A percentile compares a stretch with the other conserved stretches of the same genome.
These are phyloP conservation scores for Heterococcus sp. DNA, from an alignment of 108 stramenopile genomes.

Conservation along the genomic window DNA sequence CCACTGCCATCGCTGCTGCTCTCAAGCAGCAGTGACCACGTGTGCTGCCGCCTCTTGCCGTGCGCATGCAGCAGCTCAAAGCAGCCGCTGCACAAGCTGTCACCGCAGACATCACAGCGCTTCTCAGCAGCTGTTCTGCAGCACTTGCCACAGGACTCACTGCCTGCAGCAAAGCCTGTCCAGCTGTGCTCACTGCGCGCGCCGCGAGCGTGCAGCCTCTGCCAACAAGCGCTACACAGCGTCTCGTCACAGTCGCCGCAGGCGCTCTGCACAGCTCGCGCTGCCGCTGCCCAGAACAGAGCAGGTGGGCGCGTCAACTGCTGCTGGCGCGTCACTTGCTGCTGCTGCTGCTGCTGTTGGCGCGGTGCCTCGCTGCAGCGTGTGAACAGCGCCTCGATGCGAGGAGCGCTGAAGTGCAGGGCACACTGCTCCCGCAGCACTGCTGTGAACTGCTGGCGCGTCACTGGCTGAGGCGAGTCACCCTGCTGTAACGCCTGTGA, in stretches of 20 bases:
- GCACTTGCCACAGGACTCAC: neutral
- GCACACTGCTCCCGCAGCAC: neutral
- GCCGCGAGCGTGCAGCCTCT: neutral
- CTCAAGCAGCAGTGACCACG: neutral
- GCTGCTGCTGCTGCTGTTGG: neutral
- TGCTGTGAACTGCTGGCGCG: neutral
- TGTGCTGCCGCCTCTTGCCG: slow-evolving; percentile 1
- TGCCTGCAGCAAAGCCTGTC: neutral
- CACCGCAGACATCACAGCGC: neutral
- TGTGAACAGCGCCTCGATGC: neutral
- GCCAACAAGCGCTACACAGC: neutral
- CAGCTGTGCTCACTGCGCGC: neutral
- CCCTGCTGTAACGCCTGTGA: neutral
- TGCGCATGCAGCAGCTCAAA: neutral
- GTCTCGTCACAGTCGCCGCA: neutral
- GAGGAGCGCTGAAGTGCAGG: slow-evolving; percentile 7
- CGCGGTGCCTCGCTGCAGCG: neutral
- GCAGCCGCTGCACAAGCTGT: neutral
- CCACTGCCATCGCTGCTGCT: neutral
- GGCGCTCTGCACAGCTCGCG: neutral
- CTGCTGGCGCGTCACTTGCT: neutral
- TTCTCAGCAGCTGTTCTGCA: neutral
- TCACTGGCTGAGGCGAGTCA: neutral
- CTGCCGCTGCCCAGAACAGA: neutral
- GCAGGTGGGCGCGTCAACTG: neutral